These are phyloP conservation scores for Pilobolus umbonatus DNA, from an alignment of 192 early-diverging fungal species.

Conservation along the genomic window DNA sequence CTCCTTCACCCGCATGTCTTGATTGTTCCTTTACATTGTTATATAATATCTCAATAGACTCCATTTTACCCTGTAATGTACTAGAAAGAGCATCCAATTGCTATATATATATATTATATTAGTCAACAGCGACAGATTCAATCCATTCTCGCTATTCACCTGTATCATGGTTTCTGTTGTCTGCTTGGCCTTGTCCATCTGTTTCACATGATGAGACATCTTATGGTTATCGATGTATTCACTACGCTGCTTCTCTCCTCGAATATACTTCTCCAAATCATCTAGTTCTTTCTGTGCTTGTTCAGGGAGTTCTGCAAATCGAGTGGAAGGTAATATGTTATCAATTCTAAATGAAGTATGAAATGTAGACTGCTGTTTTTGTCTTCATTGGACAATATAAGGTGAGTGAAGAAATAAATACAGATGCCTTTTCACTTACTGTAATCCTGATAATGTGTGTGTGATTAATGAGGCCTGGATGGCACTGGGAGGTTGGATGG, in stretches of 20 bases:
- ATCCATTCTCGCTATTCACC: not conserved
- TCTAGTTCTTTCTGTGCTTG: slow-evolving; percentile 24
- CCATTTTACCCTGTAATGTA: slow-evolving; percentile 16
- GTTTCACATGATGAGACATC: slow-evolving; percentile 16
- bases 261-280: slow-evolving; percentile 26
- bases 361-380: slow-evolving; percentile 3
- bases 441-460: not conserved
- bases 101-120: slow-evolving; percentile 4
- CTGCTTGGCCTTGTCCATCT: slow-evolving; percentile 8
- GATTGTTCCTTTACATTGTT: slow-evolving; percentile 13
- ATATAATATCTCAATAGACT: slow-evolving; percentile 1
- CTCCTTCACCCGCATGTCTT: slow-evolving; percentile 20
- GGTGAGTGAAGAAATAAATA: not conserved
- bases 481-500: not conserved
- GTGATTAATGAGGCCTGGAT: not conserved
- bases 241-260: slow-evolving; percentile 17
- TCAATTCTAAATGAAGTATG: slow-evolving; percentile 27
- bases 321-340: slow-evolving; percentile 17
- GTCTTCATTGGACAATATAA: not conserved
- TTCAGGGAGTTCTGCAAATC: slow-evolving; percentile 28
- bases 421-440: too few species aligned
- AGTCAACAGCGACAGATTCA: not conserved
- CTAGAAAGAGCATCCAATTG: slow-evolving; percentile 23
- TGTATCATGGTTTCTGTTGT: slow-evolving; percentile 16
- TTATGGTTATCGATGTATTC: slow-evolving; percentile 26